Evolutionary conservation across 2,329 filamentous ascomycete genomes (phyloP).

Genomic region (Talaromyces sp.): DNA sequence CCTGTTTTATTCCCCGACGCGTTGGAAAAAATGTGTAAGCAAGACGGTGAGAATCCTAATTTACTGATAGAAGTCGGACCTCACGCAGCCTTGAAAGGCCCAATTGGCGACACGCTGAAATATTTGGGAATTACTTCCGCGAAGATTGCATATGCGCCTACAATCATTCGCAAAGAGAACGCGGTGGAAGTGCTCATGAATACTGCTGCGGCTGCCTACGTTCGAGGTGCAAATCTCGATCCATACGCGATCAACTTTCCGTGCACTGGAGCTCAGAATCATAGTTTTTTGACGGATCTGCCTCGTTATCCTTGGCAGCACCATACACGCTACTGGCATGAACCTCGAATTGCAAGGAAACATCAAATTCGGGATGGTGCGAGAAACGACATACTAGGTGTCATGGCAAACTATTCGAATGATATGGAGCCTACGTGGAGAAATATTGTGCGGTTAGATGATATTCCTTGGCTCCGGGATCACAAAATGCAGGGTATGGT

Average conservation of each 20-base stretch:
- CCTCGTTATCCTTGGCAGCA: conserved; percentile 26
- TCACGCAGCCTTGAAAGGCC: conserved; percentile 31
- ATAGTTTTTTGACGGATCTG: conserved; percentile 18
- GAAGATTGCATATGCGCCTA: conserved; percentile 27
- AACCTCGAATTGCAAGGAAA: conserved; percentile 21
- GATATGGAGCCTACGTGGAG: conserved; percentile 29
- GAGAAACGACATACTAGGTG: conserved; percentile 18
- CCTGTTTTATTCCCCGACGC: conserved; percentile 35
- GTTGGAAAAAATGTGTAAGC: conserved; percentile 19
- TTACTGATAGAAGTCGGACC: conserved; percentile 32
- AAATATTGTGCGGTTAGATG: conserved; percentile 29
- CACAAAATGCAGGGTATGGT: conserved; percentile 34
- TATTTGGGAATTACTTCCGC: neutral
- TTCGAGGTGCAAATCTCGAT: conserved; percentile 7
- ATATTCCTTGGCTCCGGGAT: conserved; percentile 35
- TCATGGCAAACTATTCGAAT: conserved; percentile 23
- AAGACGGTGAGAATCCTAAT: conserved; percentile 8
- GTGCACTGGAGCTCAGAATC: conserved; percentile 5
- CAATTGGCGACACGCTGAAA: conserved; percentile 21
- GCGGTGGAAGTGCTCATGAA: conserved; percentile 21
- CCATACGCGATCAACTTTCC: conserved; percentile 15
- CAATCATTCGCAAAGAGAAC: conserved; percentile 34
- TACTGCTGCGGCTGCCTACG: conserved; percentile 3
- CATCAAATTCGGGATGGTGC: conserved; percentile 9
- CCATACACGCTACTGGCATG: conserved; percentile 16